Base-by-base conservation (phyloP, 2,329 filamentous ascomycete species). In the Falciphora oryzae region DNA sequence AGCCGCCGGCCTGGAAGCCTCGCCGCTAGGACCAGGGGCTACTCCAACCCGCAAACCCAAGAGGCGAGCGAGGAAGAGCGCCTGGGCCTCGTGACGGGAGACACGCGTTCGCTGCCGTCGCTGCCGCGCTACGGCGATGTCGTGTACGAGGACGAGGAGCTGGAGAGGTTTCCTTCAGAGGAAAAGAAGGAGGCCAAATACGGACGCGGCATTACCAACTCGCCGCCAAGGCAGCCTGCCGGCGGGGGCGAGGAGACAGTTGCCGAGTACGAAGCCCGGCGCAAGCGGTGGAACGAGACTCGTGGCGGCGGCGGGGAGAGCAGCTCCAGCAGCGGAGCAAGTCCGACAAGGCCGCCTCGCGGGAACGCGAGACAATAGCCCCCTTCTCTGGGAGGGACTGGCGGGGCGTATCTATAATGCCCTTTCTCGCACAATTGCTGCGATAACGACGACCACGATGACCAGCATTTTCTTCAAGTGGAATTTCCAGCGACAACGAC, bases 21-120 rank as follows among this genome's bases (percentile, higher is more conserved):
- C 44, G 22, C 22, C 18, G 44, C 44, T n/a, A 53, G 44, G 22
- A 63, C 68, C 2, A 68, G 73, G 65, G 81, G 76, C 56, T 80
- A 77, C 70, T 79, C 74, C 64, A 78, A 72, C 14, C 76, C 75
- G 10, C 74, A 75, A 57, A 71, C 75, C 59, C 84, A 83, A 69
- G 80, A 80, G 59, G 85, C 85, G 2, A 93, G 90, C 0, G 93
- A 96, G 73, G 93, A 97, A 77, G 93, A 96, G 76, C 81, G 86
- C 25, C 76, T 94, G 8, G 93, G 92, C 0, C 83, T 97, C 5
- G 92, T 96, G n/a, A 89, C 89, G 69, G 89, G 90, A 31, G 89
- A 92, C 72, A 79, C 75, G 10, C 72, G 71, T 28, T 73, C 74
- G 25, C 69, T 73, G 69, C 74, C 78, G 11, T 67, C 70, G 18